phyloP scores from a whole-genome alignment of 202 grass and related monocot species.

The Brachypodium distachyon region DNA sequence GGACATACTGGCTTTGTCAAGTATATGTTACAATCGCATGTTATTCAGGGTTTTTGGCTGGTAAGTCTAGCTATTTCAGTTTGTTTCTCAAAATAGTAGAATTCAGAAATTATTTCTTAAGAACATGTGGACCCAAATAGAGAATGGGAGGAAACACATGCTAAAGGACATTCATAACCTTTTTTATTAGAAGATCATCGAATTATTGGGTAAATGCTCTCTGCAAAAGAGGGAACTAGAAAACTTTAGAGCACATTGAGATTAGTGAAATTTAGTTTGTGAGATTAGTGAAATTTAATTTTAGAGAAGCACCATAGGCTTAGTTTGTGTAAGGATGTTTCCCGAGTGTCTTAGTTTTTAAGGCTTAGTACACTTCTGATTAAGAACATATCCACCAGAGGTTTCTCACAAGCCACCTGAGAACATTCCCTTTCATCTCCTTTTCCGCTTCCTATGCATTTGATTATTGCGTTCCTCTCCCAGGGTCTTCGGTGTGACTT shows the following conservation, averaged over 20 bases:
- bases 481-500: slow-evolving; percentile 46
- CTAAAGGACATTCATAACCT: slow-evolving; percentile 3
- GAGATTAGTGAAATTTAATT: background rate
- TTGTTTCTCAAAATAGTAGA: background rate
- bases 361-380: too few species aligned
- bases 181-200: background rate
- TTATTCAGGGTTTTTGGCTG: slow-evolving; percentile 41
- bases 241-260: background rate
- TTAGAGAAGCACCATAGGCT: too few species aligned
- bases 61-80: slow-evolving; percentile 11
- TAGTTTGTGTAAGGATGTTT: background rate
- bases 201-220: background rate
- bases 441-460: background rate
- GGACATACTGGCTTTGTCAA: slow-evolving; percentile 33
- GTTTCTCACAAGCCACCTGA: background rate
- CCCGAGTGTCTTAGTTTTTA: too few species aligned
- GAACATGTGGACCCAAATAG: background rate
- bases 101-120: background rate
- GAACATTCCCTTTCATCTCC: background rate
- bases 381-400: too few species aligned
- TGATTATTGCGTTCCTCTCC: background rate
- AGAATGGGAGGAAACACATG: background rate
- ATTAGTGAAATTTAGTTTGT: background rate
- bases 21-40: slow-evolving; percentile 35
- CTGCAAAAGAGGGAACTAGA: background rate